These are phyloP conservation scores for Saposhnikovia divaricata DNA, from an alignment of 129 eudicot species.

Conservation along the genomic window DNA sequence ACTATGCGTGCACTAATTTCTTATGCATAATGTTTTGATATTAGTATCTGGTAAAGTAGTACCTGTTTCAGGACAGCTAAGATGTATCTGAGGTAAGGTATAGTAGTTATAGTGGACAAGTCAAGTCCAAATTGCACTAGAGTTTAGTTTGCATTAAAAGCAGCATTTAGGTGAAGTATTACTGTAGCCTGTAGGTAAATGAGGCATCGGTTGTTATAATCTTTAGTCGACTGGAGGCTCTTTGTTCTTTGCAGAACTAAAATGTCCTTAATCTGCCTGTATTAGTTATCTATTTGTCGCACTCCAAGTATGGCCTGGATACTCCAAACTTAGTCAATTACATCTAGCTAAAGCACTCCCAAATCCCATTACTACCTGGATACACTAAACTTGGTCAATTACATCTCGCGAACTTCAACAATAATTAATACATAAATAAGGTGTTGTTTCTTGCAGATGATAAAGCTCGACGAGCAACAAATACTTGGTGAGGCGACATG, in stretches of 20 bases:
- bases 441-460: slow-evolving; percentile 42
- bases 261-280: neutral
- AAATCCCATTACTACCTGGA: neutral
- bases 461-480: slow-evolving; percentile 92
- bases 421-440: slow-evolving; percentile 5
- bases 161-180: neutral
- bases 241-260: neutral
- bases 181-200: neutral
- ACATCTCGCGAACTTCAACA: neutral
- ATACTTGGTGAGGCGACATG: slow-evolving; percentile 87
- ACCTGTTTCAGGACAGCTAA: neutral
- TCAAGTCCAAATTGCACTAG: neutral
- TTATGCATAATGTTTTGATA: neutral
- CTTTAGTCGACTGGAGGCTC: neutral
- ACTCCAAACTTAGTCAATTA: neutral
- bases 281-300: neutral
- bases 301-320: neutral
- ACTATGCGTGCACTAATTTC: neutral
- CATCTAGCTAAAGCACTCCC: neutral
- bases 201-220: neutral
- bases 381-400: neutral
- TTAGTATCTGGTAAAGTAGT: neutral
- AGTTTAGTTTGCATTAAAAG: neutral
- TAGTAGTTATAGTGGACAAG: neutral
- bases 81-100: neutral